Evolutionary conservation across 306 rosid genomes (phyloP).

Genomic region (Begonia loranthoides): DNA sequence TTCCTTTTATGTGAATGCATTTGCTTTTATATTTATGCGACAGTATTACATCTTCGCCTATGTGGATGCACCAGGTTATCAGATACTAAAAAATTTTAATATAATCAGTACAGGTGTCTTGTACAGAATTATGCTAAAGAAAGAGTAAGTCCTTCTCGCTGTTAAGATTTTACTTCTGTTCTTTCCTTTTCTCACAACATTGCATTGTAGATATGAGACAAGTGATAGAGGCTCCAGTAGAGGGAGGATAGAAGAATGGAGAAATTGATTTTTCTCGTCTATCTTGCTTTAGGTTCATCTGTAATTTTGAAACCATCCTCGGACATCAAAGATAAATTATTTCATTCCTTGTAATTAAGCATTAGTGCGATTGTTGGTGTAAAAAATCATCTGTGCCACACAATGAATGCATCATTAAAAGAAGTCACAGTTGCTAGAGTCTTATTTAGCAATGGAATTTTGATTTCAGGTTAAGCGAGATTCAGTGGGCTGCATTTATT

Average conservation of each 20-base stretch:
- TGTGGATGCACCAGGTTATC: conserved; percentile 98
- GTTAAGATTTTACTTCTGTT: conserved; percentile 4
- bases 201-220: too few species aligned
- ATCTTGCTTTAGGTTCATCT: too few species aligned
- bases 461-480: conserved; percentile 73
- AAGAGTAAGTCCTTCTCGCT: conserved; percentile 27
- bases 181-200: too few species aligned
- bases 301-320: too few species aligned
- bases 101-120: conserved; percentile 86
- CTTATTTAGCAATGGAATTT: not conserved
- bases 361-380: too few species aligned
- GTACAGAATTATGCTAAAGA: conserved; percentile 87
- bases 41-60: conserved; percentile 96
- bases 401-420: not conserved
- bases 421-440: not conserved
- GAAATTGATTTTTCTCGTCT: too few species aligned
- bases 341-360: too few species aligned
- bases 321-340: too few species aligned
- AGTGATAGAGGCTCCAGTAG: too few species aligned
- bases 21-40: conserved; percentile 9
- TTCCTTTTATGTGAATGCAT: not conserved
- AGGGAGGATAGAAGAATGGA: too few species aligned
- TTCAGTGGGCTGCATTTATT: conserved; percentile 97
- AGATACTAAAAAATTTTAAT: conserved; percentile 79
- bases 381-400: too few species aligned